Evolutionary conservation across 2,329 filamentous ascomycete species (phyloP), one percentile per base, ranked within the genome.

Genomic region (Aspergillus fischeri): DNA sequence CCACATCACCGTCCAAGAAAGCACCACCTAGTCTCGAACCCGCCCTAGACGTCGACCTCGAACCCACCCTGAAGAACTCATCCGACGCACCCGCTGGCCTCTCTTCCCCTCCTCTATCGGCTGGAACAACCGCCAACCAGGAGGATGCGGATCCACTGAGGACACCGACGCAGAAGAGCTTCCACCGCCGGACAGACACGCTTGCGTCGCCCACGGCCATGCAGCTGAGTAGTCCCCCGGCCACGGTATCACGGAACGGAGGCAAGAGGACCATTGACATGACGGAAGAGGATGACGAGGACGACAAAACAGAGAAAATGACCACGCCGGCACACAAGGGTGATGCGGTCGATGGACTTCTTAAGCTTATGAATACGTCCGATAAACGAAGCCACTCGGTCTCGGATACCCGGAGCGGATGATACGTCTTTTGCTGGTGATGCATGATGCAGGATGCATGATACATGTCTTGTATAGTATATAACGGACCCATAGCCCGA

Each of bases 291-390:
- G 3, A 7, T 24, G 44, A 27, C 4, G 11, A 27, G 6, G 32
- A 38, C 14, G 6, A 38, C 14, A 38, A 47, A 10, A 27, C 44
- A 38, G 24, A 29, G 20, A 41, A 21, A 7, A 10, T 38, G 5
- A 1, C 29, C n/a, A 50, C 68, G 9, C 68, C 67, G 20, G 68
- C 69, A 38, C 70, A 75, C 51, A 60, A 67, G 41, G 73, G 73
- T 17, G 72, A 74, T 44, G 73, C 74, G 1, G 68, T 75, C 4
- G 73, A 76, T 55, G 74, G 73, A 25, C 56, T 76, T 29, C 60
- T 76, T 35, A 75, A 74, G 57, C 63, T 76, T 11, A 76, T 75
- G 73, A 70, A 67, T 24, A 75, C 72, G 25, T 63, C 67, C 9
- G 67, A 67, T 29, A 61, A 66, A 49, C 65, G 64, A 29, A 65